Percentiles rank a stretch among this genome's conserved stretches.
phyloP scores from a whole-genome alignment of 257 asterid genomes.

The Lycium ferocissimum region DNA sequence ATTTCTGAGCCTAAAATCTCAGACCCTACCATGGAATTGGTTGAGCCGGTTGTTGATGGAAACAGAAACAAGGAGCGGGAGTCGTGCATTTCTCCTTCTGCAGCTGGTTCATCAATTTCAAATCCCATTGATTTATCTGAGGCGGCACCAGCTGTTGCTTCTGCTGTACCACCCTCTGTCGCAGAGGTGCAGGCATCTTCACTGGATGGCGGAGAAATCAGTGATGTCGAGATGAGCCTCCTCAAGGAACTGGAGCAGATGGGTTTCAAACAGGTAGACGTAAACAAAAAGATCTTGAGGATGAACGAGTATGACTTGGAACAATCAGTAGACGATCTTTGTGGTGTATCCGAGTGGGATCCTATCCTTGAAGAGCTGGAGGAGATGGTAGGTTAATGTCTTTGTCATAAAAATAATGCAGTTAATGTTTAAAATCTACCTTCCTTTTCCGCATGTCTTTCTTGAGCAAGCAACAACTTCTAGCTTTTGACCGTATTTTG shows the following conservation, averaged over 20 bases:
- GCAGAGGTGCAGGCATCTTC: constrained; percentile 33
- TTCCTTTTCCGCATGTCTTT: not conserved
- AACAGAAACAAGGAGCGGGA: constrained; percentile 57
- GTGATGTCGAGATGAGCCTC: constrained; percentile 57
- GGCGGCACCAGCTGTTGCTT: constrained; percentile 34
- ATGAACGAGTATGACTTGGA: constrained; percentile 69
- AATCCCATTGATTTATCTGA: constrained; percentile 45
- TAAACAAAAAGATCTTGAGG: constrained; percentile 82
- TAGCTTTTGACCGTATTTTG: constrained; percentile 23
- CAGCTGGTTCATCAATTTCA: constrained; percentile 39
- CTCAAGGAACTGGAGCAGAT: constrained; percentile 72
- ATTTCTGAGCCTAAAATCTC: constrained; percentile 34
- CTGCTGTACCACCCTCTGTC: not conserved
- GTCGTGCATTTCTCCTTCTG: constrained; percentile 20
- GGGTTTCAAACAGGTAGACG: constrained; percentile 74
- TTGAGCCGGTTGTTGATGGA: constrained; percentile 41
- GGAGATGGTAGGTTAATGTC: constrained; percentile 68
- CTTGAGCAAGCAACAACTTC: not conserved
- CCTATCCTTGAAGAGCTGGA: constrained; percentile 76
- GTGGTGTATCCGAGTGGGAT: constrained; percentile 77
- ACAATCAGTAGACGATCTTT: constrained; percentile 69
- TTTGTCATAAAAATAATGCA: not conserved
- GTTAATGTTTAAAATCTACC: not conserved
- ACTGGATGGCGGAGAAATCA: constrained; percentile 33
- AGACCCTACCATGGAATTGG: constrained; percentile 40